A percentile compares a stretch with the other conserved stretches of the same genome.
Conservation (phyloP, 768 basidiomycete species). For the Leucosporidium yakuticum region DNA sequence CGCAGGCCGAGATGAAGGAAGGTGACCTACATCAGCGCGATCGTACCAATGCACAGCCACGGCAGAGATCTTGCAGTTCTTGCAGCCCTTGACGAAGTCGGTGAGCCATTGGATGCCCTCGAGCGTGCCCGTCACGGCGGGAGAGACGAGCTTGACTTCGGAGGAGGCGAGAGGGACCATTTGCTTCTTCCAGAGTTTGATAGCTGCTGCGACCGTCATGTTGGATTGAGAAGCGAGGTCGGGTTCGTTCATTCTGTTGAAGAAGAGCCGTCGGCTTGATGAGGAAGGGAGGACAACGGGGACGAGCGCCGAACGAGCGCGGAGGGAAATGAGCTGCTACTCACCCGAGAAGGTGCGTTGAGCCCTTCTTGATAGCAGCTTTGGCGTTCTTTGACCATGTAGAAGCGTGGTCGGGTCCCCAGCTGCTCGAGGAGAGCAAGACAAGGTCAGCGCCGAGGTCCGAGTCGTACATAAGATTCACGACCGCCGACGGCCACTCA, state of each 20-base stretch:
- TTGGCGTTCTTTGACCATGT: slow-evolving; percentile 19
- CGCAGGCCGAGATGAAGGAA: too few species aligned
- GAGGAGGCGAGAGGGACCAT: slow-evolving; percentile 24
- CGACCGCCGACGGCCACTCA: neutral
- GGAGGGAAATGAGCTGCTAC: too few species aligned
- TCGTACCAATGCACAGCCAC: too few species aligned
- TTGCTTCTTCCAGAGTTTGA: slow-evolving; percentile 18
- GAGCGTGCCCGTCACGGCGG: slow-evolving; percentile 18
- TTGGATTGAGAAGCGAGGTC: slow-evolving; percentile 22
- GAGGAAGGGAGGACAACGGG: too few species aligned
- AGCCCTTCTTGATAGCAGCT: slow-evolving; percentile 13
- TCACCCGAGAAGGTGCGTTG: slow-evolving; percentile 20
- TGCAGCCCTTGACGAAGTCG: too few species aligned
- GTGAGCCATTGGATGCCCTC: too few species aligned
- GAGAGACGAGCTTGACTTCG: slow-evolving; percentile 25
- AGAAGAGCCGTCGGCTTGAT: too few species aligned
- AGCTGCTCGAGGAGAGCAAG: neutral
- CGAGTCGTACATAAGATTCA: too few species aligned
- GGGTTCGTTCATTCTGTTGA: slow-evolving; percentile 21
- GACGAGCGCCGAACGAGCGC: neutral
- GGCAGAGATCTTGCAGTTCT: too few species aligned
- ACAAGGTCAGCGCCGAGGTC: neutral
- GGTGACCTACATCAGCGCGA: too few species aligned
- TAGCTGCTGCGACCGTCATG: slow-evolving; percentile 18
- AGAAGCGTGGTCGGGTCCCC: neutral